Conservation (phyloP, 2,329 filamentous ascomycete species). For the Neofusicoccum sp. region DNA sequence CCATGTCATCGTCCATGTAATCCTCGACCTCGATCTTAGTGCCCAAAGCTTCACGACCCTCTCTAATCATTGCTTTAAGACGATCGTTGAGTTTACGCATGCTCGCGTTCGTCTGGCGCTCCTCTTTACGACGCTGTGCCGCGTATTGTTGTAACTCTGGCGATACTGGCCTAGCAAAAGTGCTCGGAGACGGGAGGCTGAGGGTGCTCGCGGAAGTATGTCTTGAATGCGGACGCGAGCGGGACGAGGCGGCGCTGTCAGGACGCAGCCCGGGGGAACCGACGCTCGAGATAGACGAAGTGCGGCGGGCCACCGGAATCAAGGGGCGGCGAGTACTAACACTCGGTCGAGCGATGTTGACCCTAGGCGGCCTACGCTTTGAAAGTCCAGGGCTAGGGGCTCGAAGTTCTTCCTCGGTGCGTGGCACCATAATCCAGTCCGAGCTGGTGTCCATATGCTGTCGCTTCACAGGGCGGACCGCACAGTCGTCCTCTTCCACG, state of each 20-base stretch:
- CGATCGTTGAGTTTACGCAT: conserved; percentile 77
- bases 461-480: conserved; percentile 45
- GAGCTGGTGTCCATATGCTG: conserved; percentile 25
- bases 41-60: conserved; percentile 81
- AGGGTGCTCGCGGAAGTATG: not conserved
- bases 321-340: not conserved
- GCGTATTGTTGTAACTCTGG: conserved; percentile 72
- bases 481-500: conserved; percentile 44
- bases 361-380: conserved; percentile 1
- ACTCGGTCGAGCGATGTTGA: not conserved
- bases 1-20: conserved; percentile 26
- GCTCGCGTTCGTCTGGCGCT: conserved; percentile 74
- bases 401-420: conserved; percentile 4
- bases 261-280: conserved; percentile 16
- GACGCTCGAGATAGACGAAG: conserved; percentile 18
- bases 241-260: not conserved
- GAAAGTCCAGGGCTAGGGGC: conserved; percentile 5
- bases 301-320: conserved; percentile 4
- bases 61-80: conserved; percentile 80
- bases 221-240: conserved; percentile 10
- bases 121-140: conserved; percentile 68
- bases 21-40: conserved; percentile 43
- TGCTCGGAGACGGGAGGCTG: conserved; percentile 21
- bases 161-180: conserved; percentile 39
- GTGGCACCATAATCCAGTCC: conserved; percentile 14